These are phyloP conservation scores for Pisolithus albus DNA, from an alignment of 768 basidiomycete species.

Conservation along the genomic window DNA sequence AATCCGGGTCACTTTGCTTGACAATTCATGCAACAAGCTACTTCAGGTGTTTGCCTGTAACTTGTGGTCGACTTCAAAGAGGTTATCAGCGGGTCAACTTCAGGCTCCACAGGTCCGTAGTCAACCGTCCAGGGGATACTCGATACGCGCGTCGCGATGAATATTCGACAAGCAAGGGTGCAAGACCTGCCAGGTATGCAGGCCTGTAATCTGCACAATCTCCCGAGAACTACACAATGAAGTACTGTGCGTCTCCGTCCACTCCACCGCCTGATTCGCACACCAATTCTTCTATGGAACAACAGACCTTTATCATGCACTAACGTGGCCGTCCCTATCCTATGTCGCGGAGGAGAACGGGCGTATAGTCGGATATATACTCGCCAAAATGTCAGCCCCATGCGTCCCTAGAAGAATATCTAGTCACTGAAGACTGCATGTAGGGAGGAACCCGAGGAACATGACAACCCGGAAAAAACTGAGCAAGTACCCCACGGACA, in stretches of 20 bases:
- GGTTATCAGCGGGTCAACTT: too few species aligned
- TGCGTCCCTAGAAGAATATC: background rate
- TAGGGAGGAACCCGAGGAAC: slow-evolving; percentile 50
- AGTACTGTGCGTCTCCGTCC: slow-evolving; percentile 49
- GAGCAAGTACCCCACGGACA: slow-evolving; percentile 73
- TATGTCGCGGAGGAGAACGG: slow-evolving; percentile 93
- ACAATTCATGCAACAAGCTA: too few species aligned
- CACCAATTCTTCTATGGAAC: background rate
- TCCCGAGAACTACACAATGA: slow-evolving; percentile 86
- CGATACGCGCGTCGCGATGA: slow-evolving; percentile 14
- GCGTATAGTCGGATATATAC: slow-evolving; percentile 86
- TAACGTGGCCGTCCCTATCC: slow-evolving; percentile 92
- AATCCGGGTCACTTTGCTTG: too few species aligned
- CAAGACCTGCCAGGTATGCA: slow-evolving; percentile 92
- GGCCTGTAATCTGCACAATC: slow-evolving; percentile 85
- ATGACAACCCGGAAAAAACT: slow-evolving; percentile 43
- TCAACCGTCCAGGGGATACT: too few species aligned
- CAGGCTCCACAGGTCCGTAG: too few species aligned
- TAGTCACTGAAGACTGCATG: slow-evolving; percentile 29
- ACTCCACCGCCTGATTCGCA: background rate
- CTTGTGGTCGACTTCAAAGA: too few species aligned
- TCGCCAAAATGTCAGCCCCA: slow-evolving; percentile 81
- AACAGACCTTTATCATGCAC: slow-evolving; percentile 78
- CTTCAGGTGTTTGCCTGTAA: too few species aligned
- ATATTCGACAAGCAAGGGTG: slow-evolving; percentile 34